Conservation (phyloP, 176 grass and related monocot species). For the Poa annua region DNA sequence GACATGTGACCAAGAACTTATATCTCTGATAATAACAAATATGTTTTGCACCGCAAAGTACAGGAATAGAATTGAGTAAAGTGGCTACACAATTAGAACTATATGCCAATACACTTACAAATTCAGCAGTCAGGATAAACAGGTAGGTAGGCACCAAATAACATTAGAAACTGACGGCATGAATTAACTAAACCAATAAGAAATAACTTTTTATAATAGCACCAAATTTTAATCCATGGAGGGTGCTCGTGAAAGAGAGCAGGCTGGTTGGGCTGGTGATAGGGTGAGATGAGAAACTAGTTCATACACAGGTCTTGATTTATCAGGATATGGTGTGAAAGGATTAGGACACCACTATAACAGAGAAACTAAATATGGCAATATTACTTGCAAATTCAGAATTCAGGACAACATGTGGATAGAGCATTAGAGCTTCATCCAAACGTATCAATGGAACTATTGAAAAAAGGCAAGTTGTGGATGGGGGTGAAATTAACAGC, state of each 20-base stretch:
- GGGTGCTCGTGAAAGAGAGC: neutral
- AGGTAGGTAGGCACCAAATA: constrained; percentile 1
- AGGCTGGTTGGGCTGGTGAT: constrained; percentile 1
- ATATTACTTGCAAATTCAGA: constrained; percentile 27
- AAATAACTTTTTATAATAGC: neutral
- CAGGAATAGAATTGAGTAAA: constrained; percentile 1
- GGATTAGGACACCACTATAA: constrained; percentile 1
- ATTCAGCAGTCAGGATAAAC: constrained; percentile 39
- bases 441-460: constrained; percentile 6
- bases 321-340: constrained; percentile 23
- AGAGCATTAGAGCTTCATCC: constrained; percentile 5
- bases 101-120: constrained; percentile 24
- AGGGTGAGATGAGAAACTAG: neutral
- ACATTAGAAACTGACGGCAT: neutral
- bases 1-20: constrained; percentile 48
- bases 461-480: neutral
- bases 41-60: constrained; percentile 27
- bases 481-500: constrained; percentile 19
- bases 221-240: constrained; percentile 7
- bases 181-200: constrained; percentile 12
- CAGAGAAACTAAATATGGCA: neutral
- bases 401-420: constrained; percentile 40
- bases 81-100: constrained; percentile 3
- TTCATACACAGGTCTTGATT: constrained; percentile 3
- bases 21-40: constrained; percentile 27